A percentile compares a stretch with the other conserved stretches of the same genome.
Conservation (phyloP, 345 rosid species). For the Bruguiera gymnorhiza region DNA sequence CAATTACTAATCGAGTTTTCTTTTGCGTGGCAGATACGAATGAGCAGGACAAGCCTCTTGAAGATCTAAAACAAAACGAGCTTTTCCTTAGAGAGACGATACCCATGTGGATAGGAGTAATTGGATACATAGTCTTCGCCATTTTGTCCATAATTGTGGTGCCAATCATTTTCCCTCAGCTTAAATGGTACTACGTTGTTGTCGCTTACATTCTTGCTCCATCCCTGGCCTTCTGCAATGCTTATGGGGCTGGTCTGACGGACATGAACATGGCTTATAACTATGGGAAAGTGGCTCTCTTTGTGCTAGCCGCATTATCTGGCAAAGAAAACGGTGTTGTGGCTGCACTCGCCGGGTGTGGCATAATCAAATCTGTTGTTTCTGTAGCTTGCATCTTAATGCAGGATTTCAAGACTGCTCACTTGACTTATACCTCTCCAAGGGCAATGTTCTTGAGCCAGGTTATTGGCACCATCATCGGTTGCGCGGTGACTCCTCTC, state of each 20-base stretch:
- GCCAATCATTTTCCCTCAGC: conserved; percentile 86
- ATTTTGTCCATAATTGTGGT: conserved; percentile 52
- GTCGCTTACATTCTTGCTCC: conserved; percentile 81
- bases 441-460: conserved; percentile 89
- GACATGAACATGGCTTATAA: conserved; percentile 97
- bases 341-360: conserved; percentile 86
- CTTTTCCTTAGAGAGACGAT: conserved; percentile 63
- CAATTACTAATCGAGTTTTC: background rate
- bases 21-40: conserved; percentile 12
- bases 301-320: conserved; percentile 66
- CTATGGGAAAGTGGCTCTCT: conserved; percentile 91
- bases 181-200: conserved; percentile 81
- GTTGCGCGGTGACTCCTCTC: conserved; percentile 68
- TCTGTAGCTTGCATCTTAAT: conserved; percentile 82
- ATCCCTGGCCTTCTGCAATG: conserved; percentile 86
- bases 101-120: conserved; percentile 68
- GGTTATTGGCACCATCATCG: conserved; percentile 66
- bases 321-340: conserved; percentile 78
- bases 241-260: conserved; percentile 92
- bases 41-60: conserved; percentile 22
- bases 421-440: conserved; percentile 73
- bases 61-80: conserved; percentile 52
- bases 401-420: conserved; percentile 97
- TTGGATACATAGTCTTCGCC: conserved; percentile 57
- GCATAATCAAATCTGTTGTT: conserved; percentile 83